These are phyloP conservation scores for Candida gigantensis DNA, from an alignment of 1,139 yeast species.

Conservation along the genomic window DNA sequence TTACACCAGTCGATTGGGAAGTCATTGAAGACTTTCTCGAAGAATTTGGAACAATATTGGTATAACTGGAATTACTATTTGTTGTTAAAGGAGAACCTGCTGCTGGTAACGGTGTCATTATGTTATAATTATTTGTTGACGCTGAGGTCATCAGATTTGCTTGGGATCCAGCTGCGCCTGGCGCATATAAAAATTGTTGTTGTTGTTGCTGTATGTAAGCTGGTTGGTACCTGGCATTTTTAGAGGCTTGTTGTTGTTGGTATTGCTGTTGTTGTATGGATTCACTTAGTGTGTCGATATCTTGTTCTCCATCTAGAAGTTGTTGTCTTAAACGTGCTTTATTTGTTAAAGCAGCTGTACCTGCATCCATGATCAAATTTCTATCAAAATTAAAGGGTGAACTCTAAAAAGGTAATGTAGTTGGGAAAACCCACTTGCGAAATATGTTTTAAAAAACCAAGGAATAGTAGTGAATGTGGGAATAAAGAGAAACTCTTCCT, in stretches of 20 bases:
- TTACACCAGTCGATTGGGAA: slow-evolving; percentile 39
- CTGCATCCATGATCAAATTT: slow-evolving; percentile 21
- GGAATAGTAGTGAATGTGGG: no score
- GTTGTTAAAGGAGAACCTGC: slow-evolving; percentile 9
- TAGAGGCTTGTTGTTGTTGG: slow-evolving; percentile 16
- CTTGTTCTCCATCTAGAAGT: slow-evolving; percentile 33
- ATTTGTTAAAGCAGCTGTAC: slow-evolving; percentile 18
- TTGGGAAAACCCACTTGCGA: no score
- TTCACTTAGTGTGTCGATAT: slow-evolving; percentile 25
- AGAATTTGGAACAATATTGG: slow-evolving; percentile 8
- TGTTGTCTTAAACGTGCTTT: slow-evolving; percentile 37
- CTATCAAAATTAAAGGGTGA: not conserved
- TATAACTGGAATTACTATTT: slow-evolving; percentile 4
- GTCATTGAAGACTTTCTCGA: slow-evolving; percentile 46
- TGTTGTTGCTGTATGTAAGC: slow-evolving; percentile 16
- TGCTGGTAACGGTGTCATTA: slow-evolving; percentile 17
- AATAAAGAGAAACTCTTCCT: no score
- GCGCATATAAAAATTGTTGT: slow-evolving; percentile 10
- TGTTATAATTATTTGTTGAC: slow-evolving; percentile 16
- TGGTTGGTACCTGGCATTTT: slow-evolving; percentile 11
- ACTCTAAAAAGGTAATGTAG: not conserved
- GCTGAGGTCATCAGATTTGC: slow-evolving; percentile 14
- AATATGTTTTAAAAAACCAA: no score
- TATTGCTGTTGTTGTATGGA: slow-evolving; percentile 13
- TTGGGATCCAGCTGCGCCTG: slow-evolving; percentile 8